Base-by-base conservation (phyloP, 352 stramenopile species). In the Chrysophaeum taylorii region DNA sequence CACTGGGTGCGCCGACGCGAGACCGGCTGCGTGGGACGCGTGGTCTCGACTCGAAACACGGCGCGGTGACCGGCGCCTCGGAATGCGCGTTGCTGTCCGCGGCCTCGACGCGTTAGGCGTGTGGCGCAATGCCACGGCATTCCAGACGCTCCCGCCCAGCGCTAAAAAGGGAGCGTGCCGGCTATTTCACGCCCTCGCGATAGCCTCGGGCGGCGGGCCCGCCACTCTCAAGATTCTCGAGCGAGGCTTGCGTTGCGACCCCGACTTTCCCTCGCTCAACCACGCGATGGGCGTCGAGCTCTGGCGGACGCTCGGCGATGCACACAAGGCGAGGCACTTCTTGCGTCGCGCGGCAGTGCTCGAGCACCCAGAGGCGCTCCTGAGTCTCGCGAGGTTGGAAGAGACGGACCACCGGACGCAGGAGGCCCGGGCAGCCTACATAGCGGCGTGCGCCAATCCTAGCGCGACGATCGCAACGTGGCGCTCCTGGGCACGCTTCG, bases 241-340 rank as follows among this genome's bases (percentile, higher is more conserved):
- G n/a, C n/a, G n/a, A n/a, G n/a, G n/a, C n/a, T n/a, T n/a, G n/a
- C n/a, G n/a, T n/a, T n/a, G n/a, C n/a, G n/a, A n/a, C n/a, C n/a
- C n/a, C n/a, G n/a, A n/a, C n/a, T n/a, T n/a, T n/a, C n/a, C n/a
- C n/a, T n/a, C n/a, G n/a, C n/a, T n/a, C n/a, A n/a, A n/a, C n/a
- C 57, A 36, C 48, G 48, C 57, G 57, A 23, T 66, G 1, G 57
- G 57, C 36, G 57, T 66, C 33, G 5, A 66, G 57, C 57, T 66
- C 57, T 42, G 7, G 5, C n/a, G n/a, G n/a, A 25, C 7, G 16
- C 1, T 12, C 9, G 57, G 57, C 21, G 33, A 27, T 25, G 36
- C 4, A 2, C 33, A 2, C 36, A 36, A 12, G 2, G 57, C 57
- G 15, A 5, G 57, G 9, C 9, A 43, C 18, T 31, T 45, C 9